Conservation (phyloP, 2,329 filamentous ascomycete genomes). For the Apiospora sp. region DNA sequence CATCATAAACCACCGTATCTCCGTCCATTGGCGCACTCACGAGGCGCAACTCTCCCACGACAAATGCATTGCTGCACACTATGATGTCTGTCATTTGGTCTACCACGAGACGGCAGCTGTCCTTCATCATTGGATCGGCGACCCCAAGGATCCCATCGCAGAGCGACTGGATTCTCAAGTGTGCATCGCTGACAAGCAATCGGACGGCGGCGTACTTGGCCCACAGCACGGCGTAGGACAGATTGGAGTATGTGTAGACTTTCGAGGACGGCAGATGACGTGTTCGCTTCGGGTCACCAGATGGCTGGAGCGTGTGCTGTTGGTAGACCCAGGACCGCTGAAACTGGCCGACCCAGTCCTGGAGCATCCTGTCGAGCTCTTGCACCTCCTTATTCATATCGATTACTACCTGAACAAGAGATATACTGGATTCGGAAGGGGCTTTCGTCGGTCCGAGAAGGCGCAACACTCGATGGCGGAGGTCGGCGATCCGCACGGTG, state of each 20-base stretch:
- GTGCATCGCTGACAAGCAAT: constrained; percentile 37
- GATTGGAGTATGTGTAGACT: constrained; percentile 36
- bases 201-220: constrained; percentile 36
- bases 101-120: neutral
- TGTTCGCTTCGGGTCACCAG: constrained; percentile 25
- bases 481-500: constrained; percentile 33
- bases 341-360: neutral
- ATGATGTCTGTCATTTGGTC: constrained; percentile 10
- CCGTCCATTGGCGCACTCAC: neutral
- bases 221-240: constrained; percentile 37
- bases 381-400: neutral
- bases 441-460: neutral
- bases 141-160: constrained; percentile 28
- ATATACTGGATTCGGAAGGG: too few species aligned
- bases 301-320: constrained; percentile 28
- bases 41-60: neutral
- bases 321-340: neutral
- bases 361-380: constrained; percentile 14
- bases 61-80: neutral
- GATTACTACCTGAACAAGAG: neutral
- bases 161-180: constrained; percentile 26
- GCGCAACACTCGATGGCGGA: constrained; percentile 29
- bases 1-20: neutral
- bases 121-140: neutral
- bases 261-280: constrained; percentile 35